Percentiles rank a stretch among this genome's conserved stretches.
Evolutionary conservation across 2,329 filamentous ascomycete genomes (phyloP).

Genomic region (Aspergillus spinulosporus): DNA sequence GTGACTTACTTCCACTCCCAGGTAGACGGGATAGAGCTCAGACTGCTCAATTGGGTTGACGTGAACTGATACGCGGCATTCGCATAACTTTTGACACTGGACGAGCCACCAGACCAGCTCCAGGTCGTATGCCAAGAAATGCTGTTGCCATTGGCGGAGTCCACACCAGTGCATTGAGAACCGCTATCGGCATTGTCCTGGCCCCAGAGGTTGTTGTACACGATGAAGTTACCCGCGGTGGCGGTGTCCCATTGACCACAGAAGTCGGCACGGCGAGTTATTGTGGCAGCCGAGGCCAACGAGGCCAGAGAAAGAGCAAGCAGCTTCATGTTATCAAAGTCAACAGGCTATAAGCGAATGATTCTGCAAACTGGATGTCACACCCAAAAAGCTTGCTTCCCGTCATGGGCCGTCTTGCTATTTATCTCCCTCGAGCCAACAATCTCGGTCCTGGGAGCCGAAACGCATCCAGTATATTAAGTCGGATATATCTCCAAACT

Average conservation of each 20-base stretch:
- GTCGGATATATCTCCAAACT: neutral
- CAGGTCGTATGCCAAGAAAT: conserved; percentile 49
- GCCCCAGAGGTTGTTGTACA: conserved; percentile 59
- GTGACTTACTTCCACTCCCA: conserved; percentile 47
- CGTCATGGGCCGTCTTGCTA: neutral
- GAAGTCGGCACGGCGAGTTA: conserved; percentile 31
- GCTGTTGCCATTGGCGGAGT: conserved; percentile 35
- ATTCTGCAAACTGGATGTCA: conserved; percentile 2
- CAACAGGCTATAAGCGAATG: conserved; percentile 7
- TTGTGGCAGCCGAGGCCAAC: conserved; percentile 28
- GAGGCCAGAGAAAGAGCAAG: conserved; percentile 25
- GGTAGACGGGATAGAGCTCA: conserved; percentile 46
- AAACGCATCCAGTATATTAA: conserved; percentile 3
- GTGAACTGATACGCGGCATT: conserved; percentile 45
- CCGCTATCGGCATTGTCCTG: conserved; percentile 36
- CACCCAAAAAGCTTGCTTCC: neutral
- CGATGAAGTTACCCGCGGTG: conserved; percentile 45
- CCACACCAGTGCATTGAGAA: conserved; percentile 47
- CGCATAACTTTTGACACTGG: conserved; percentile 51
- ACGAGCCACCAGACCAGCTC: conserved; percentile 45
- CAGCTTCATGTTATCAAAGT: conserved; percentile 31
- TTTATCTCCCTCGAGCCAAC: conserved; percentile 11
- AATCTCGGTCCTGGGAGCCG: neutral
- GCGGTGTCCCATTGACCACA: conserved; percentile 46
- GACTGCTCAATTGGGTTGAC: conserved; percentile 32